These are phyloP conservation scores for Exophiala xenobiotica DNA, from an alignment of 2,329 filamentous ascomycete genomes.

Conservation along the genomic window DNA sequence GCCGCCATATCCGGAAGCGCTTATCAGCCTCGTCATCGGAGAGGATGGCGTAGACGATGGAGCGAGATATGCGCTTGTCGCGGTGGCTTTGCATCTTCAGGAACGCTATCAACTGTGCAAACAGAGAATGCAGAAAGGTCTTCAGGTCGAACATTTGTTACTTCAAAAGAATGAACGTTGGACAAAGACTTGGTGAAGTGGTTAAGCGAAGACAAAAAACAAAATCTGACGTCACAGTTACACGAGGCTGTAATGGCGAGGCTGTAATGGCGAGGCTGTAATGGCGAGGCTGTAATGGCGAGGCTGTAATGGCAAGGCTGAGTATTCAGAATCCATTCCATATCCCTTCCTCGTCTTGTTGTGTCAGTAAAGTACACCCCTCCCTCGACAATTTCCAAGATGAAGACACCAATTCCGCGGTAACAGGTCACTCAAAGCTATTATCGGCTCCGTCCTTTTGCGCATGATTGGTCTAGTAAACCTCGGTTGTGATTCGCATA, in stretches of 20 bases:
- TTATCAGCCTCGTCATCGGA: slow-evolving; percentile 18
- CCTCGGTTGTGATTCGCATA: neutral
- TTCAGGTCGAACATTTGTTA: too few relatives aligned
- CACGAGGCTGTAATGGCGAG: neutral
- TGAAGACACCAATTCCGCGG: too few relatives aligned
- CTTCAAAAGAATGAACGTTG: neutral
- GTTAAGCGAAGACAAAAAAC: neutral
- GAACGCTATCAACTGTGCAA: too few relatives aligned
- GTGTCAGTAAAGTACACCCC: too few relatives aligned
- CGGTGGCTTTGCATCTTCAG: slow-evolving; percentile 9
- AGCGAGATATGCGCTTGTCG: slow-evolving; percentile 39
- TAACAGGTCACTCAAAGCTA: too few relatives aligned
- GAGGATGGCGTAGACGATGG: slow-evolving; percentile 42
- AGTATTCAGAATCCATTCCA: too few relatives aligned
- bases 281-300: neutral
- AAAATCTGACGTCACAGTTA: neutral
- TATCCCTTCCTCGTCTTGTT: too few relatives aligned
- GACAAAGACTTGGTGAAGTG: neutral
- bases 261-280: neutral
- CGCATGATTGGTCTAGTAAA: neutral
- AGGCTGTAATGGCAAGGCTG: too few relatives aligned
- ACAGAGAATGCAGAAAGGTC: too few relatives aligned
- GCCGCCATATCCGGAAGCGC: slow-evolving; percentile 40
- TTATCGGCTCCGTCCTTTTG: too few relatives aligned
- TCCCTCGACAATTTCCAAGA: too few relatives aligned